These are phyloP conservation scores for Lentinula edodes DNA, from an alignment of 768 basidiomycete genomes.

Conservation along the genomic window DNA sequence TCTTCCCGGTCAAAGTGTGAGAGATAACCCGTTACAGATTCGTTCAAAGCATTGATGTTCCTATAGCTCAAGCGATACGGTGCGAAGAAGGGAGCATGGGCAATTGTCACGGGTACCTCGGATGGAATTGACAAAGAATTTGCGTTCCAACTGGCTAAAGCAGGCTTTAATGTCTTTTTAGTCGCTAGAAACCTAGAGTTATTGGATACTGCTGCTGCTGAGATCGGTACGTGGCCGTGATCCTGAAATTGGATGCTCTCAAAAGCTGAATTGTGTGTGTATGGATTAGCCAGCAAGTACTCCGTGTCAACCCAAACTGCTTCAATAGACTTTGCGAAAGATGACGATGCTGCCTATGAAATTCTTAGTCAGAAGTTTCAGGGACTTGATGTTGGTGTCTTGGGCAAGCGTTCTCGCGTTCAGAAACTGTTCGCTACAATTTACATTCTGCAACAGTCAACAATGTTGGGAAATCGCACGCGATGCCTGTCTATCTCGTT, in stretches of 20 bases:
- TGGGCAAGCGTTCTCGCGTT: slow-evolving; percentile 44
- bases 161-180: slow-evolving; percentile 85
- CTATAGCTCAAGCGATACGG: slow-evolving; percentile 73
- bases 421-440: neutral
- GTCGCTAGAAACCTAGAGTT: slow-evolving; percentile 68
- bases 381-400: slow-evolving; percentile 66
- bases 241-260: too few relatives aligned
- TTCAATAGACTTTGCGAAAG: slow-evolving; percentile 70
- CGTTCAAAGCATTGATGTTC: neutral
- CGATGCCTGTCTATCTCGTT: slow-evolving; percentile 77
- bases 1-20: slow-evolving; percentile 61
- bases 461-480: slow-evolving; percentile 91
- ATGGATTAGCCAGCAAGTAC: slow-evolving; percentile 29
- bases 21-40: slow-evolving; percentile 14
- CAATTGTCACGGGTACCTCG: slow-evolving; percentile 92
- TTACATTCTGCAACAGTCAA: slow-evolving; percentile 56
- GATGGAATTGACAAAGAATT: slow-evolving; percentile 97
- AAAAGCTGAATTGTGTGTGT: neutral
- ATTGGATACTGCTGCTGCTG: slow-evolving; percentile 57
- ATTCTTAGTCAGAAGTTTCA: slow-evolving; percentile 38
- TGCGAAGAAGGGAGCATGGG: slow-evolving; percentile 86
- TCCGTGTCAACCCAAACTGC: slow-evolving; percentile 57
- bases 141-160: slow-evolving; percentile 78
- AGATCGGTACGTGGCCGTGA: slow-evolving; percentile 59
- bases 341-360: slow-evolving; percentile 47